Base-by-base conservation (phyloP, 208 protist genomes). In the Leishmania mexicana region DNA sequence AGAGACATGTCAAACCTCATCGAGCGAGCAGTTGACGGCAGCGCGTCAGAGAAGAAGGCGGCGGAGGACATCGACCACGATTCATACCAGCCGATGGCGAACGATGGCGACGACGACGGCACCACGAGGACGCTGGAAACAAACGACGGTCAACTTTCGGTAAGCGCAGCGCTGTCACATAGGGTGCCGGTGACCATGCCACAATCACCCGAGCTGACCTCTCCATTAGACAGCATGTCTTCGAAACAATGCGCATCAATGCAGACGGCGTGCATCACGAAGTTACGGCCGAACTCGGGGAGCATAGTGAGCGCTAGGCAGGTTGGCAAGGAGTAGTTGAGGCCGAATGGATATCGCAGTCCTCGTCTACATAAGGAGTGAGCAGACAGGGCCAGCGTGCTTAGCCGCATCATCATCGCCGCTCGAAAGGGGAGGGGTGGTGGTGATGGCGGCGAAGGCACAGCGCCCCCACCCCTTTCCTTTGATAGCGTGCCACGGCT, bases 1-100 rank as follows among this genome's bases (percentile, higher is more conserved):
- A 84, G 81, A 51, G 67, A 76, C 38, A 84, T 73, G 31, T 60
- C 76, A 5, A 79, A 79, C 83, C 31, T 87, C 71, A 77, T 70
- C 8, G 79, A 74, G 8, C 49, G 68, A 15, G 49, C 72, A 10
- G 81, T 42, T 24, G 71, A 65, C 13, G 74, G 65, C 38, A 40
- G 38, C 24, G 70, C 75, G 8, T 79, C 78, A 35, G 79, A 84
- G 80, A 79, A 82, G 57, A 68, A 75, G 68, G 65, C 49, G 21
- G 47, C 49, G 31, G 17, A n/a, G 53, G 81, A 60, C 65, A 49
- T 42, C 0, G 51, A 70, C 28, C 72, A 40, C 45, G 74, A 71
- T 40, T 10, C 8, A 15, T 31, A 1, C 53, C 35, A 21, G 31
- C 31, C 17, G 53, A 45, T 40, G 35, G 4, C 40, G 35, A 19